Evolutionary conservation across 306 rosid genomes (phyloP).

Genomic region (Sphenostylis stenocarpa): DNA sequence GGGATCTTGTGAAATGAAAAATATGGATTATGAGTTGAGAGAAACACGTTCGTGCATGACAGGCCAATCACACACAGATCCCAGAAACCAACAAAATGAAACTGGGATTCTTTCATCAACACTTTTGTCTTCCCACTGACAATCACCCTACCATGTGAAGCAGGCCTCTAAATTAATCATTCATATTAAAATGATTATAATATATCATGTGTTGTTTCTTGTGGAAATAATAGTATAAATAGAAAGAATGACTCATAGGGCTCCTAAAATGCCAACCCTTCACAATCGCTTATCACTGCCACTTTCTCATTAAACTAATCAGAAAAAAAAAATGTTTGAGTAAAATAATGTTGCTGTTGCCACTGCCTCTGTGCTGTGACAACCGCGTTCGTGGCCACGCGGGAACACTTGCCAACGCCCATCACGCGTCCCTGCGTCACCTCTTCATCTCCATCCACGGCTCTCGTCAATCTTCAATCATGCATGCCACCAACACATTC

Average conservation of each 20-base stretch:
- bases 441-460: slow-evolving; percentile 30
- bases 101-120: slow-evolving; percentile 73
- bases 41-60: slow-evolving; percentile 66
- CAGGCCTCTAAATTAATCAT: slow-evolving; percentile 42
- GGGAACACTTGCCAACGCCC: slow-evolving; percentile 37
- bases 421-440: slow-evolving; percentile 41
- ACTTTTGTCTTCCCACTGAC: neutral
- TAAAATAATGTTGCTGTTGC: too few species aligned
- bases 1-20: slow-evolving; percentile 33
- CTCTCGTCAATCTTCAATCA: too few species aligned
- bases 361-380: slow-evolving; percentile 12
- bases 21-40: slow-evolving; percentile 37
- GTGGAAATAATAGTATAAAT: neutral
- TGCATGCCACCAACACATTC: slow-evolving; percentile 39
- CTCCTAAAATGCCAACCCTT: slow-evolving; percentile 49
- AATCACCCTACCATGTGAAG: slow-evolving; percentile 71
- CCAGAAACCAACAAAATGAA: slow-evolving; percentile 58
- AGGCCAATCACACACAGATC: slow-evolving; percentile 28
- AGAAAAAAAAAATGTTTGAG: too few species aligned
- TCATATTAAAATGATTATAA: neutral
- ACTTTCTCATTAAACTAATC: slow-evolving; percentile 39
- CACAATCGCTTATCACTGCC: slow-evolving; percentile 47
- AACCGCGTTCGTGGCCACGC: slow-evolving; percentile 45
- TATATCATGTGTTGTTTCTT: neutral
- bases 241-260: slow-evolving; percentile 22